phyloP scores from a whole-genome alignment of 768 basidiomycete species.

The Boletellus sp. region DNA sequence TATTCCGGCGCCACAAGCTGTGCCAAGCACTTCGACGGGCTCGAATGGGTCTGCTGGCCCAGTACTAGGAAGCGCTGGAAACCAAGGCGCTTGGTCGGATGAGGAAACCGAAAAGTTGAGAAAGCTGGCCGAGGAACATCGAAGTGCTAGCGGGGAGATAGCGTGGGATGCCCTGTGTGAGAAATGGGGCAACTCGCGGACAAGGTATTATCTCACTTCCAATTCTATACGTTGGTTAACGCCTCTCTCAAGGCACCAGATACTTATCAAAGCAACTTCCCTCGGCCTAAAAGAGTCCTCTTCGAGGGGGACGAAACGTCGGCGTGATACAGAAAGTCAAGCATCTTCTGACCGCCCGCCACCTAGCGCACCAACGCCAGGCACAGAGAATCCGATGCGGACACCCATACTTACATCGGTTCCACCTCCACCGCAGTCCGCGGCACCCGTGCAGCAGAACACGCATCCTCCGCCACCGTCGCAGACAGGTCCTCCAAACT shows the following conservation, averaged over 20 bases:
- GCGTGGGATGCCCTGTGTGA: constrained; percentile 78
- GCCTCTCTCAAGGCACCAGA: constrained; percentile 59
- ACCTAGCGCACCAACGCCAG: constrained; percentile 17
- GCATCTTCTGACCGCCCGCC: constrained; percentile 23
- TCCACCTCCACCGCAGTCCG: constrained; percentile 20
- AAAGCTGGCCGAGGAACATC: constrained; percentile 66
- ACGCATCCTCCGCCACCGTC: constrained; percentile 31
- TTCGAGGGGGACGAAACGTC: constrained; percentile 57
- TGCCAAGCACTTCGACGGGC: constrained; percentile 25
- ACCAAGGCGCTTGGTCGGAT: constrained; percentile 75
- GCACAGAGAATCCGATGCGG: constrained; percentile 15
- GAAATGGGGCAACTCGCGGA: constrained; percentile 70
- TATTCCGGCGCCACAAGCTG: constrained; percentile 20
- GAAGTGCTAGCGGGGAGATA: constrained; percentile 44
- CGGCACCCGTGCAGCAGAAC: constrained; percentile 18
- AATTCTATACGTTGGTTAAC: constrained; percentile 3
- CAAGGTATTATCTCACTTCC: constrained; percentile 47
- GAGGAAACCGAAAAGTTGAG: constrained; percentile 70
- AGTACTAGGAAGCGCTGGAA: constrained; percentile 36
- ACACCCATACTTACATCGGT: constrained; percentile 25
- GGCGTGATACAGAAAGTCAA: constrained; percentile 43
- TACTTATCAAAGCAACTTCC: constrained; percentile 76
- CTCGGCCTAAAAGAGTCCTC: constrained; percentile 77
- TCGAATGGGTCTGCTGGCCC: constrained; percentile 18
- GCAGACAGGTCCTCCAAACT: constrained; percentile 24